A percentile compares a stretch with the other conserved stretches of the same genome.
Evolutionary conservation across 177 flowering plant species (phyloP).

Genomic region (Vitis hybrid): DNA sequence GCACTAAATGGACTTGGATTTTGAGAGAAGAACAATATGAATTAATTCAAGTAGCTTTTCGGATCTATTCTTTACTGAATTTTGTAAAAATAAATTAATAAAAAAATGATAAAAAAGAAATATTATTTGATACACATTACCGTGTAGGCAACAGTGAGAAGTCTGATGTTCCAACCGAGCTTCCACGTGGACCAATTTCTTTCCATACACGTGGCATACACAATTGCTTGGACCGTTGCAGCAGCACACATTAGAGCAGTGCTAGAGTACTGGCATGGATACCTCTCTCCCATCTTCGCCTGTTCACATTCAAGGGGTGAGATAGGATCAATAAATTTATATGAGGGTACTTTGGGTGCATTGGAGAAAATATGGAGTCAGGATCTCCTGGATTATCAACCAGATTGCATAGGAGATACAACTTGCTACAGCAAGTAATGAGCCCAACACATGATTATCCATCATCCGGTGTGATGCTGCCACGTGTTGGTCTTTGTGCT

Average conservation of each 20-base stretch:
- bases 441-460: slow-evolving; percentile 30
- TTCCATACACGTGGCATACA: slow-evolving; percentile 37
- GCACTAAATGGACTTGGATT: too few relatives aligned
- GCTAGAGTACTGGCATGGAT: slow-evolving; percentile 46
- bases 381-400: slow-evolving; percentile 56
- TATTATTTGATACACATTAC: slow-evolving; percentile 11
- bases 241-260: slow-evolving; percentile 43
- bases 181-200: slow-evolving; percentile 51
- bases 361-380: too few relatives aligned
- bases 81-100: too few relatives aligned
- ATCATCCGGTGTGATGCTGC: background rate
- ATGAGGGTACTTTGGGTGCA: too few relatives aligned
- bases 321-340: too few relatives aligned
- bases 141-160: slow-evolving; percentile 44
- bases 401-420: slow-evolving; percentile 40
- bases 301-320: slow-evolving; percentile 6
- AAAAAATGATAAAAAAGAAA: too few relatives aligned
- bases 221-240: slow-evolving; percentile 36
- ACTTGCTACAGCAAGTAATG: slow-evolving; percentile 33
- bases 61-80: too few relatives aligned
- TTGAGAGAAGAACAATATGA: too few relatives aligned
- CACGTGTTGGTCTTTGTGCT: slow-evolving; percentile 7
- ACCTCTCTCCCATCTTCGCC: slow-evolving; percentile 44
- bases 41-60: too few relatives aligned
- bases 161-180: slow-evolving; percentile 55